Conservation (phyloP, 2,329 filamentous ascomycete species). For the Sporothrix sp. region DNA sequence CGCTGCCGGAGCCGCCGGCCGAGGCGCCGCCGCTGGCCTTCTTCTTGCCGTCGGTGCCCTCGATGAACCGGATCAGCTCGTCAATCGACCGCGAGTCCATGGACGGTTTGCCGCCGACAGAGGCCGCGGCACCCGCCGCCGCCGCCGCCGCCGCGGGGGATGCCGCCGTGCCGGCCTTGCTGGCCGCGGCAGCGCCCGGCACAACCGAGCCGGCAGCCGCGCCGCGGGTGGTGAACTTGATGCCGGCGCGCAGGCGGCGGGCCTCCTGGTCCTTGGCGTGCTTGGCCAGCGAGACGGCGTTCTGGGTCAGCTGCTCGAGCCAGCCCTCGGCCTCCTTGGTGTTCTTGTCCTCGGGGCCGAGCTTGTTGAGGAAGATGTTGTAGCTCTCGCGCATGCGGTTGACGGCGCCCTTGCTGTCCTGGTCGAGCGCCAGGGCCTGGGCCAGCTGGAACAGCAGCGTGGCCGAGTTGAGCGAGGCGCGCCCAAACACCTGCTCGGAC, state of each 20-base stretch:
- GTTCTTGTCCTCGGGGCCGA: constrained; percentile 88
- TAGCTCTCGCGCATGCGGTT: constrained; percentile 92
- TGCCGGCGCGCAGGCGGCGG: constrained; percentile 58
- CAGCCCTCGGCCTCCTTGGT: constrained; percentile 96
- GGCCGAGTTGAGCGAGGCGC: constrained; percentile 82
- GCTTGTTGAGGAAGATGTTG: constrained; percentile 82
- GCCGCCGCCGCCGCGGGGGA: constrained; percentile 25
- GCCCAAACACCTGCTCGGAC: constrained; percentile 82
- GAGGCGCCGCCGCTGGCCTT: constrained; percentile 29
- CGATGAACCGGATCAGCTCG: constrained; percentile 89
- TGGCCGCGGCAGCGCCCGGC: constrained; percentile 29
- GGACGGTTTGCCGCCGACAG: constrained; percentile 23
- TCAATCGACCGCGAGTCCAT: constrained; percentile 80
- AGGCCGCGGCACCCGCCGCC: constrained; percentile 27
- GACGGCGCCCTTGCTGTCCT: constrained; percentile 86
- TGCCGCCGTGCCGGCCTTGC: constrained; percentile 17
- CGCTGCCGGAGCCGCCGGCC: no score
- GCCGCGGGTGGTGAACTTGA: constrained; percentile 57
- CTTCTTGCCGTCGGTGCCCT: constrained; percentile 54
- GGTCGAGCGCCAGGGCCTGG: constrained; percentile 89
- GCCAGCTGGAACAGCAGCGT: constrained; percentile 95
- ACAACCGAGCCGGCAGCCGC: constrained; percentile 40
- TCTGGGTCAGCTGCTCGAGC: constrained; percentile 92
- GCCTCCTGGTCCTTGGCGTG: constrained; percentile 80
- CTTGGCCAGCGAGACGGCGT: constrained; percentile 88